Evolutionary conservation across 192 early-diverging fungal genomes (phyloP).

Genomic region (Allomyces javanicus): DNA sequence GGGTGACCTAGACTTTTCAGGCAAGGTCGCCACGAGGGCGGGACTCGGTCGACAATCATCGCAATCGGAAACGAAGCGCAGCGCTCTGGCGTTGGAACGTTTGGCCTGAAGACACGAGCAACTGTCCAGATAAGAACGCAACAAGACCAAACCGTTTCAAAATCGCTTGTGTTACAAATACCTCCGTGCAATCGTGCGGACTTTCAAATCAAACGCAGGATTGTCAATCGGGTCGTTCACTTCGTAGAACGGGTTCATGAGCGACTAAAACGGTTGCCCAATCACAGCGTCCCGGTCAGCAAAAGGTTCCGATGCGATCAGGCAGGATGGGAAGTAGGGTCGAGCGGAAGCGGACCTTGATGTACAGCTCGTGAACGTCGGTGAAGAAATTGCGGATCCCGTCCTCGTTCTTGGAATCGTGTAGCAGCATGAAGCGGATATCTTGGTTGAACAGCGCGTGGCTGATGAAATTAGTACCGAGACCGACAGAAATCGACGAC

Average conservation of each 20-base stretch:
- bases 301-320: background rate
- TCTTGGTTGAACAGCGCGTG: conserved; percentile 16
- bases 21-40: no score
- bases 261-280: conserved; percentile 26
- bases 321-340: background rate
- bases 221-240: conserved; percentile 61
- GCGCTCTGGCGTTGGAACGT: no score
- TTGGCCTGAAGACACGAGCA: no score
- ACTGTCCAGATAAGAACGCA: no score
- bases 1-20: no score
- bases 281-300: conserved; percentile 7
- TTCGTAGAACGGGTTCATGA: conserved; percentile 84
- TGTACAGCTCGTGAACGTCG: conserved; percentile 65
- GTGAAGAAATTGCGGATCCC: conserved; percentile 63
- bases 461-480: background rate
- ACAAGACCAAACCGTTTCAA: no score
- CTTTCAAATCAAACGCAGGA: conserved; percentile 57
- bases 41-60: no score
- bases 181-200: conserved; percentile 14
- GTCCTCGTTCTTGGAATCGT: conserved; percentile 56
- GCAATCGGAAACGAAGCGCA: no score
- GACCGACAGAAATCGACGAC: background rate
- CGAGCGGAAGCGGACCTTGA: conserved; percentile 41
- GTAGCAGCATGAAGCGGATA: conserved; percentile 59
- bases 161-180: no score